Conservation (phyloP, 2,329 filamentous ascomycete species). For the Microcyclospora tardicrescens region DNA sequence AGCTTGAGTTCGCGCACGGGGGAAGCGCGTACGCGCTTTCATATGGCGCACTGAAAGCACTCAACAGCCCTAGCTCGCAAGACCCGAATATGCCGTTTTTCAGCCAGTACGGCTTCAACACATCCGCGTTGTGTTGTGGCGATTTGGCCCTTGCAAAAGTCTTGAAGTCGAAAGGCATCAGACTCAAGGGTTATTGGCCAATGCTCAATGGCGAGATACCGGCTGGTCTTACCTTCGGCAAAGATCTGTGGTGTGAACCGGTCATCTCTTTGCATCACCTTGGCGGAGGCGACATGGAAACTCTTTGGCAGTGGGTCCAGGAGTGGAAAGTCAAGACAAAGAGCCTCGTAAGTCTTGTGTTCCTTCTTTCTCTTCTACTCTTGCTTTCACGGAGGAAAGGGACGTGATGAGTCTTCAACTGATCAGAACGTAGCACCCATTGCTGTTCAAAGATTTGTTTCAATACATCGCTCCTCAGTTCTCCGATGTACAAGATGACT, state of each 20-base stretch:
- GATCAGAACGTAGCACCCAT: not conserved
- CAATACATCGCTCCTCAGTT: conserved; percentile 5
- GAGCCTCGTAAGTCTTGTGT: too few relatives aligned
- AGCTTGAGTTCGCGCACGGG: conserved; percentile 34
- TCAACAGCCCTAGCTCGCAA: conserved; percentile 24
- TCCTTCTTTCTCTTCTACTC: too few relatives aligned
- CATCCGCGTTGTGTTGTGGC: conserved; percentile 36
- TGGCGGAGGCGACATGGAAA: conserved; percentile 34
- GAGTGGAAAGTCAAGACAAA: conserved; percentile 17
- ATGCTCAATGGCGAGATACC: conserved; percentile 34
- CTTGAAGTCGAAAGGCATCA: conserved; percentile 29
- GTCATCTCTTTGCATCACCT: conserved; percentile 37
- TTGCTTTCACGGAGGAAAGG: too few relatives aligned
- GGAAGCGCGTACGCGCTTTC: conserved; percentile 36
- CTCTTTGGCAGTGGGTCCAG: conserved; percentile 35
- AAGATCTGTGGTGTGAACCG: conserved; percentile 37
- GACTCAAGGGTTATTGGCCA: conserved; percentile 34
- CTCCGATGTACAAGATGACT: conserved; percentile 1
- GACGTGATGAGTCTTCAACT: not conserved
- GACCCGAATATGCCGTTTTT: conserved; percentile 1
- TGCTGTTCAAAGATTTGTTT: conserved; percentile 4
- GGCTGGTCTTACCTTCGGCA: conserved; percentile 33
- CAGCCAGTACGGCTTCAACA: conserved; percentile 24
- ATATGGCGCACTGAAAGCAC: conserved; percentile 28
- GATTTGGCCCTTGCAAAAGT: conserved; percentile 36